Base-by-base conservation (phyloP, 768 basidiomycete genomes). In the Clathrus columnatus region DNA sequence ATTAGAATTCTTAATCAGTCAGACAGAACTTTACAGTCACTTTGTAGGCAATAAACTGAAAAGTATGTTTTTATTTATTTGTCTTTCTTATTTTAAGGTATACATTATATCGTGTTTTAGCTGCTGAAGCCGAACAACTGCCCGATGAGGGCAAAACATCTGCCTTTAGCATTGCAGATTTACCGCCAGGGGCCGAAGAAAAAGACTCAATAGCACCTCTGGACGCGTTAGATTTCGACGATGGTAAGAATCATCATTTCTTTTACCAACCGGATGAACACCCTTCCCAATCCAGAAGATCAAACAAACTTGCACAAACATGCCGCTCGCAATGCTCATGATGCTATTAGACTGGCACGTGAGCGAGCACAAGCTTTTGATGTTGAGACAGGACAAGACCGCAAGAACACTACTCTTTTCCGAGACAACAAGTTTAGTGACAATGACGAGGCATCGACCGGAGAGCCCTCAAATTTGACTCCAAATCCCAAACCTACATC, bases 11-110 rank as follows among this genome's bases (percentile, higher is more conserved):
- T 75, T 99, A 70, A 93, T 99, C 69, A 97, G 91, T 57, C 95
- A 98, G 70, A 98, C 96, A 3, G 96, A 99, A 68, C 79, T 98
- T 7, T 99, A 98, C 71, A 93, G 91, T 61, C 96, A 99, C 73
- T 98, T 99, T 78, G 93, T 99, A 57, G 95, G 95, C 28, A 96
- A 84, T 71, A 98, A 98, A 72, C 79, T 91, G 51, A 90, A 90
- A 69, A 91, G 89, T 90, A 68, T 63, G 83, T 71, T 20, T 30
- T 41, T 32, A 5, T 11, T 26, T 24, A 48, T 48, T 24, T 54
- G 14, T 51, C 20, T 17, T 11, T 47, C n/a, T 57, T 44, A 46
- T 48, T 17, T 42, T 28, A 32, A 52, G 11, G 20, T n/a, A 27
- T 49, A 47, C 61, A 61, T 54, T 51, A 60, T 51, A n/a, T 45